Evolutionary conservation across 2,329 filamentous ascomycete species (phyloP).

Genomic region (Talaromyces islandicus): DNA sequence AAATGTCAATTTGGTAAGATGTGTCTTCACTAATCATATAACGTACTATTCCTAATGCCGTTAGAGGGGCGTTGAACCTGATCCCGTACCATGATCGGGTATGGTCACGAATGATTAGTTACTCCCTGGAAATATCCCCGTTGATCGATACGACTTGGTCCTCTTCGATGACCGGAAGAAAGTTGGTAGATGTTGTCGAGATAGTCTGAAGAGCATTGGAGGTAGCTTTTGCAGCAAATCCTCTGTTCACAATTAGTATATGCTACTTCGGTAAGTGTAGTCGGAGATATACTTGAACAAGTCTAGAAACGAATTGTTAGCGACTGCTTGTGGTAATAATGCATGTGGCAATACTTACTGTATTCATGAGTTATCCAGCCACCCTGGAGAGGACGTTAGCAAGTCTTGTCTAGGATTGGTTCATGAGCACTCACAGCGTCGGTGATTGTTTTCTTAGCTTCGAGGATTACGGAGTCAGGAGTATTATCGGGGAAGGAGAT

Average conservation of each 20-base stretch:
- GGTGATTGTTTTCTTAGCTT: constrained; percentile 66
- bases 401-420: background rate
- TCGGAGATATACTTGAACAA: constrained; percentile 33
- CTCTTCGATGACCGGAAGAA: constrained; percentile 66
- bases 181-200: constrained; percentile 55
- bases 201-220: constrained; percentile 63
- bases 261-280: background rate
- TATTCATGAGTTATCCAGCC: constrained; percentile 77
- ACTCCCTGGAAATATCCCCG: constrained; percentile 13
- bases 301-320: constrained; percentile 20
- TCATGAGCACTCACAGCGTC: constrained; percentile 47
- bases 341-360: constrained; percentile 47
- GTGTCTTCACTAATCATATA: too few species aligned
- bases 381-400: constrained; percentile 38
- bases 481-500: constrained; percentile 69
- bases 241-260: constrained; percentile 45
- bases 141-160: constrained; percentile 60
- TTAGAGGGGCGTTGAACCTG: too few species aligned
- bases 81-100: too few species aligned
- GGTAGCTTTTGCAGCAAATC: constrained; percentile 70
- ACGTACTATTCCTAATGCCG: too few species aligned
- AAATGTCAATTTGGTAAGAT: too few species aligned
- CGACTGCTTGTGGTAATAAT: background rate
- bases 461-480: constrained; percentile 60
- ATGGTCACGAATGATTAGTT: background rate